phyloP scores from a whole-genome alignment of 208 protist genomes.

The Leishmania mexicana region DNA sequence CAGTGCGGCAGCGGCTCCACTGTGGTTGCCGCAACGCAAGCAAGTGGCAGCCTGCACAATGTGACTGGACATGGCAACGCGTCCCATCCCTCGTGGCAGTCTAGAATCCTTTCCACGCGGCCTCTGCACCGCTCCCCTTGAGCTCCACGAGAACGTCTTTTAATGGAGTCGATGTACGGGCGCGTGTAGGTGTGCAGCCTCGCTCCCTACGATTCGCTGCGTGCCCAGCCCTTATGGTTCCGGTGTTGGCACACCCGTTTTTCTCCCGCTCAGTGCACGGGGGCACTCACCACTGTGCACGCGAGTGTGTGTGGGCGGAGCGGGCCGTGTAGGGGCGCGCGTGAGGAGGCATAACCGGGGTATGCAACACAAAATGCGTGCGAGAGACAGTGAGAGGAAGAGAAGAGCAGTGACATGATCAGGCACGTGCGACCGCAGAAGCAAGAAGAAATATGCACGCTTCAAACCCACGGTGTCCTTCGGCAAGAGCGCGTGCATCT shows the following conservation, averaged over 20 bases:
- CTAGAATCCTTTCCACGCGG: background rate
- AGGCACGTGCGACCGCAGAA: too few species aligned
- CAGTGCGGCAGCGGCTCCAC: conserved; percentile 46
- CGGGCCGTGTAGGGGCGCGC: background rate
- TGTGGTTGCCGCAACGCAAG: conserved; percentile 63
- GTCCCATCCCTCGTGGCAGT: background rate
- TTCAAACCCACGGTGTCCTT: background rate
- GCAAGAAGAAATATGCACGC: background rate
- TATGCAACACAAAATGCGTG: too few species aligned
- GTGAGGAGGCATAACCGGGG: background rate
- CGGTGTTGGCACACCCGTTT: background rate
- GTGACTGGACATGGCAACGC: background rate
- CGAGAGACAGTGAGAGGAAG: background rate
- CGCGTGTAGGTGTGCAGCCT: background rate
- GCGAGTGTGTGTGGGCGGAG: background rate
- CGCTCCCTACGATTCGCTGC: background rate
- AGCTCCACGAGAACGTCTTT: background rate
- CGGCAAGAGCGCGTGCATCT: background rate
- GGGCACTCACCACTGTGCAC: background rate
- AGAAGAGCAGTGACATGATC: background rate
- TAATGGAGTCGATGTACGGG: background rate
- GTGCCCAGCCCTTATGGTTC: background rate
- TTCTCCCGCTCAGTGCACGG: background rate
- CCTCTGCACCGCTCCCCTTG: background rate
- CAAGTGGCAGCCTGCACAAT: conserved; percentile 53